A percentile compares a stretch with the other conserved stretches of the same genome.
phyloP scores from a whole-genome alignment of 2,329 filamentous ascomycete genomes.

The Diplodia intermedia region DNA sequence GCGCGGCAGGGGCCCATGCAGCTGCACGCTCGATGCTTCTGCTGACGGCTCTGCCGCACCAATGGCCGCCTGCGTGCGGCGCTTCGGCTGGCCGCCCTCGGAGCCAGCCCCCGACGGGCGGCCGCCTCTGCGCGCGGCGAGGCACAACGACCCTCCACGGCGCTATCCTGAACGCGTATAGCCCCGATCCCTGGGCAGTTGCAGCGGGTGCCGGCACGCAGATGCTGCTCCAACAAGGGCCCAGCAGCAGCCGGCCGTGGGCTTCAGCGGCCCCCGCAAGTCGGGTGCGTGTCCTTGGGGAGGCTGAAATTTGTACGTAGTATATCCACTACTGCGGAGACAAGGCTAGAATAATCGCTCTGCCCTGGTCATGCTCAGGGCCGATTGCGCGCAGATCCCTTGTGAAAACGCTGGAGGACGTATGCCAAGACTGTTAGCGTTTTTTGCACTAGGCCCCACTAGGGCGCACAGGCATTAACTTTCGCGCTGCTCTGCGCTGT shows the following conservation, averaged over 20 bases:
- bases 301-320: too few relatives aligned
- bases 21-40: slow-evolving; percentile 1
- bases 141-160: neutral
- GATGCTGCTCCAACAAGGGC: too few relatives aligned
- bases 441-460: too few relatives aligned
- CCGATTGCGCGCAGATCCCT: neutral
- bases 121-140: neutral
- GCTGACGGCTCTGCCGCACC: neutral
- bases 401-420: neutral
- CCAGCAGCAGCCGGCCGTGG: too few relatives aligned
- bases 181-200: neutral
- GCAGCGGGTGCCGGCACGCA: neutral
- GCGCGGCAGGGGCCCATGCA: slow-evolving; percentile 17
- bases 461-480: too few relatives aligned
- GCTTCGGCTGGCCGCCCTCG: neutral
- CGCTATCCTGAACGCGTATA: neutral
- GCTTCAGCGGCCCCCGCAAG: too few relatives aligned
- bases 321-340: too few relatives aligned
- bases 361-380: neutral
- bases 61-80: neutral
- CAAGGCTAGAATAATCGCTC: too few relatives aligned
- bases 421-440: neutral
- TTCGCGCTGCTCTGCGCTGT: too few relatives aligned
- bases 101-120: neutral
- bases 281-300: too few relatives aligned